A percentile compares a stretch with the other conserved stretches of the same genome.
These are phyloP conservation scores for Thinopyrum elongatum DNA, from an alignment of 176 grass and related monocot genomes.

Conservation along the genomic window DNA sequence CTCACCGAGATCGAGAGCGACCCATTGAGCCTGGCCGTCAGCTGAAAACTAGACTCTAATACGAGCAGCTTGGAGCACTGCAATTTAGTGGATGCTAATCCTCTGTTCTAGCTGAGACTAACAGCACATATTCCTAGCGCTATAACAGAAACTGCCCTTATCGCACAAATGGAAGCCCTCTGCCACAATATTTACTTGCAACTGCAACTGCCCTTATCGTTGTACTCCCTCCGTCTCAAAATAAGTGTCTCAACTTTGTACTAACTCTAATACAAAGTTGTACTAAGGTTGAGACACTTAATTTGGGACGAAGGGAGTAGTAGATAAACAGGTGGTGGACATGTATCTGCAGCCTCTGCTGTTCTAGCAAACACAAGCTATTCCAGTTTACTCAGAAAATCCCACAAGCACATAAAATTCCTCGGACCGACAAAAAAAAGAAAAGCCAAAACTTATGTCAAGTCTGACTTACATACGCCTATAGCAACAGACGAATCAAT, in stretches of 20 bases:
- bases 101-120: background rate
- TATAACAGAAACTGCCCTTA: background rate
- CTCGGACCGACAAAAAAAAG: too few relatives aligned
- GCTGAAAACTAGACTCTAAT: too few relatives aligned
- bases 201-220: background rate
- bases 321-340: background rate
- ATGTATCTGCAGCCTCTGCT: background rate
- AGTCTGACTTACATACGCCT: background rate
- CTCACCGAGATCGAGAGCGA: too few relatives aligned
- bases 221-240: too few relatives aligned
- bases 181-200: background rate
- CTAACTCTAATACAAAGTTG: too few relatives aligned
- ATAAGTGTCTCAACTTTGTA: too few relatives aligned
- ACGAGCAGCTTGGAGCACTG: too few relatives aligned
- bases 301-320: too few relatives aligned
- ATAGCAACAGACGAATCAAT: background rate
- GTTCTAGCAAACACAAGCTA: background rate
- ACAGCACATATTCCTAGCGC: background rate
- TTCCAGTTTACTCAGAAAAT: background rate
- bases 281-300: too few relatives aligned
- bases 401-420: background rate
- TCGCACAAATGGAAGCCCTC: background rate
- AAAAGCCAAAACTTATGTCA: slow-evolving; percentile 2
- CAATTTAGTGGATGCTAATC: too few relatives aligned
- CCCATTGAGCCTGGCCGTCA: too few relatives aligned